Percentiles rank a stretch among this genome's conserved stretches.
These are phyloP conservation scores for Auricularia sp. DNA, from an alignment of 768 basidiomycete genomes.

Conservation along the genomic window DNA sequence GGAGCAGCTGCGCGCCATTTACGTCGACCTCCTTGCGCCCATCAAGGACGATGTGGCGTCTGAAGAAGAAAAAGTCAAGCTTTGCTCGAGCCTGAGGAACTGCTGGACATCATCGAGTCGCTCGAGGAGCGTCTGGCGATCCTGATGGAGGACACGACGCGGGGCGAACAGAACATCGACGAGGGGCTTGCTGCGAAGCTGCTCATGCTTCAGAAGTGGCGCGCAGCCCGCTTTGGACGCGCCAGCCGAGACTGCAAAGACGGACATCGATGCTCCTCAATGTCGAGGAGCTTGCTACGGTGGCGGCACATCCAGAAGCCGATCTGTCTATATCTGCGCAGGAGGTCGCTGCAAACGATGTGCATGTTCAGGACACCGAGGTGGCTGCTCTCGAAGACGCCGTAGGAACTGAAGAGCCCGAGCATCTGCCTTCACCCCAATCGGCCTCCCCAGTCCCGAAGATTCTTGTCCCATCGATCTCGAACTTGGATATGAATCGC, in stretches of 20 bases:
- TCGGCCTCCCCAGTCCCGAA: not conserved
- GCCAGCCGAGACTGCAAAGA: too few relatives aligned
- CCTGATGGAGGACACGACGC: conserved; percentile 12
- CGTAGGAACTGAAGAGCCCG: too few relatives aligned
- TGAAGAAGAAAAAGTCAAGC: not conserved
- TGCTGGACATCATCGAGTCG: not conserved
- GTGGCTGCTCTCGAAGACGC: too few relatives aligned
- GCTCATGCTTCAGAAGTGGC: not conserved
- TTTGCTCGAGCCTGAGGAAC: conserved; percentile 7
- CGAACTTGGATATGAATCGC: not conserved
- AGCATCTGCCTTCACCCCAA: too few relatives aligned
- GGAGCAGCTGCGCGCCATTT: conserved; percentile 29
- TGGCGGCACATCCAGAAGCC: too few relatives aligned
- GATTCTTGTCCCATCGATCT: not conserved
- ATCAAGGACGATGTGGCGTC: conserved; percentile 7
- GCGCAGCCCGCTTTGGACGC: not conserved
- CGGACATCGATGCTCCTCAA: too few relatives aligned
- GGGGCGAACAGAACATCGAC: conserved; percentile 19
- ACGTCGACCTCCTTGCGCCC: conserved; percentile 30
- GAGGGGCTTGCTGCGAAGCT: conserved; percentile 20
- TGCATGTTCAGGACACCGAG: too few relatives aligned
- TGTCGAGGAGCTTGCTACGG: too few relatives aligned
- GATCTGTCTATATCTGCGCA: too few relatives aligned
- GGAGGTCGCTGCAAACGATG: too few relatives aligned
- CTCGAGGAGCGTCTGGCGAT: not conserved